phyloP scores from a whole-genome alignment of 192 early-diverging fungal species.

The Thoreauomyces humboldtii region DNA sequence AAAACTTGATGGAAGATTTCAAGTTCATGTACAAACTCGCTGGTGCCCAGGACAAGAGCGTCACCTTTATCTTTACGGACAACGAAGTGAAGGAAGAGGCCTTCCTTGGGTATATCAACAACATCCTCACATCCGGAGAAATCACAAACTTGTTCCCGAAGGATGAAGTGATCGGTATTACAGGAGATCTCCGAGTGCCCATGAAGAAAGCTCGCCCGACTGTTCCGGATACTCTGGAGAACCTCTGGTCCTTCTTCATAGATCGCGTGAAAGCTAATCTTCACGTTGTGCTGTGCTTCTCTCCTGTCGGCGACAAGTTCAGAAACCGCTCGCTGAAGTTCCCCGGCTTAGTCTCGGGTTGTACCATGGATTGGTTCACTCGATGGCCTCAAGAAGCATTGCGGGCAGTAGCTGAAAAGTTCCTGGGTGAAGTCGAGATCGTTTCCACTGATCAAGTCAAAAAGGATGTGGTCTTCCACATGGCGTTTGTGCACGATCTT shows the following conservation, averaged over 20 bases:
- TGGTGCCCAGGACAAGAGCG: slow-evolving; percentile 54
- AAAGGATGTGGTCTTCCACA: slow-evolving; percentile 60
- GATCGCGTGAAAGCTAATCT: slow-evolving; percentile 65
- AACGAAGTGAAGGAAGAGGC: slow-evolving; percentile 66
- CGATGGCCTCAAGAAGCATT: slow-evolving; percentile 60
- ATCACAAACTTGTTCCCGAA: slow-evolving; percentile 64
- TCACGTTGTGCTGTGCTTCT: slow-evolving; percentile 66
- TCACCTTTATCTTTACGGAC: slow-evolving; percentile 67
- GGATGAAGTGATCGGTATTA: slow-evolving; percentile 59
- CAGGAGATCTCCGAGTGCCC: slow-evolving; percentile 51
- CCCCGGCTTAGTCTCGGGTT: slow-evolving; percentile 60
- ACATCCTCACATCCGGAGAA: slow-evolving; percentile 66
- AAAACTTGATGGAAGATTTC: slow-evolving; percentile 68
- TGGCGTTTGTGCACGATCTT: slow-evolving; percentile 63
- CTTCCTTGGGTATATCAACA: slow-evolving; percentile 65
- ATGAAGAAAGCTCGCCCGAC: slow-evolving; percentile 59
- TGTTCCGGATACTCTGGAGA: slow-evolving; percentile 61
- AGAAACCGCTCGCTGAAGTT: slow-evolving; percentile 64
- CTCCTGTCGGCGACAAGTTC: slow-evolving; percentile 66
- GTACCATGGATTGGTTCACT: slow-evolving; percentile 68
- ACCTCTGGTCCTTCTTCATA: slow-evolving; percentile 69
- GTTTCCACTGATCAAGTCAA: slow-evolving; percentile 52
- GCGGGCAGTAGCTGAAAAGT: slow-evolving; percentile 60
- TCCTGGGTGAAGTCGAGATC: slow-evolving; percentile 56
- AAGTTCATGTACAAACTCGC: slow-evolving; percentile 68